These are phyloP conservation scores for Phytophthora nicotianae DNA, from an alignment of 352 stramenopile genomes.

Conservation along the genomic window DNA sequence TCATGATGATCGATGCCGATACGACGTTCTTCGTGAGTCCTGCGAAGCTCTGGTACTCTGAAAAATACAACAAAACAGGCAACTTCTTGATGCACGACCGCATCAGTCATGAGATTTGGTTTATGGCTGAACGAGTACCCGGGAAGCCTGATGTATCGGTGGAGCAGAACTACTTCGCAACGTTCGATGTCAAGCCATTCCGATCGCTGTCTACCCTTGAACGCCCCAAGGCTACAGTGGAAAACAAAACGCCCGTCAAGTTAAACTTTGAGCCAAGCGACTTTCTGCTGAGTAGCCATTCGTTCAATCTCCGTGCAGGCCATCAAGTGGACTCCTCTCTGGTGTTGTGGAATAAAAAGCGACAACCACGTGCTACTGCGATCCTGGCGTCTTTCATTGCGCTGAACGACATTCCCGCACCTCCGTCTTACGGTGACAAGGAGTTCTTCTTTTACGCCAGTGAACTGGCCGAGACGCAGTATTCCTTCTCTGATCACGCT, in stretches of 20 bases:
- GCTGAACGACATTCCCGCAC: slow-evolving; percentile 21
- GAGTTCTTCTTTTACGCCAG: slow-evolving; percentile 54
- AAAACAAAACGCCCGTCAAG: slow-evolving; percentile 28
- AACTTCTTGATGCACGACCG: slow-evolving; percentile 70
- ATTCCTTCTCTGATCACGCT: slow-evolving; percentile 44
- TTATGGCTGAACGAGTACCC: slow-evolving; percentile 28
- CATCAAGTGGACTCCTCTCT: slow-evolving; percentile 57
- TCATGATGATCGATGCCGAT: slow-evolving; percentile 72
- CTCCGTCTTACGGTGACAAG: slow-evolving; percentile 56
- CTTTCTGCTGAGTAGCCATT: slow-evolving; percentile 37
- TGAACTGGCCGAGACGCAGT: slow-evolving; percentile 51
- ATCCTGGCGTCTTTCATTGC: slow-evolving; percentile 49
- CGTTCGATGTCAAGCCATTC: slow-evolving; percentile 35
- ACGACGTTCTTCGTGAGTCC: slow-evolving; percentile 61
- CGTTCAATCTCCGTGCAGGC: slow-evolving; percentile 42
- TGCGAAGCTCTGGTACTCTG: slow-evolving; percentile 46
- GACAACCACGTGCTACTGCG: slow-evolving; percentile 44
- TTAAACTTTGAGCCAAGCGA: slow-evolving; percentile 37
- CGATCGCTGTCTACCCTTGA: slow-evolving; percentile 23
- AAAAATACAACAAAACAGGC: slow-evolving; percentile 51
- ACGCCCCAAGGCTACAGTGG: slow-evolving; percentile 21
- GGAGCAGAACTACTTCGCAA: slow-evolving; percentile 36
- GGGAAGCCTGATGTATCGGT: slow-evolving; percentile 25
- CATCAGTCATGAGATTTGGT: slow-evolving; percentile 40
- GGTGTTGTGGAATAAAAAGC: slow-evolving; percentile 53